Evolutionary conservation across 2,329 filamentous ascomycete genomes (phyloP), one percentile per base, ranked within the genome.

Genomic region (Aureobasidium leucospermi): DNA sequence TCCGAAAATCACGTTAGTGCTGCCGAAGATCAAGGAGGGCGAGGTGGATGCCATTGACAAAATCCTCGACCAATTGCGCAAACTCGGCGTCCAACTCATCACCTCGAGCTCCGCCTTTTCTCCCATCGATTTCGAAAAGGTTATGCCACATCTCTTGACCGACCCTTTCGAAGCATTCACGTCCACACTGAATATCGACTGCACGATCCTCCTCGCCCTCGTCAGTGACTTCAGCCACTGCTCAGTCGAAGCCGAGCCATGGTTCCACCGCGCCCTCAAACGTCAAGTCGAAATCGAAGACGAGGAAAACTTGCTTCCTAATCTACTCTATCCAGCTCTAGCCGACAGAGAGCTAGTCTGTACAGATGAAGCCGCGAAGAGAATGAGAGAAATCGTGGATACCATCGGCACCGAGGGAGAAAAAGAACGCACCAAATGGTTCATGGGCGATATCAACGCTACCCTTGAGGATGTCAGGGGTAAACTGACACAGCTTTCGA

Each of bases 141-240:
- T 70, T 8, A 46, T 70, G 3, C 52, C 61, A 4, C 63, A 61
- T 42, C 69, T 79, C 65, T 69, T 70, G 15, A 66, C 71, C n/a
- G 70, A 77, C 58, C 72, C 73, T 1, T 71, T 73, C 47, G 61
- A 67, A 2, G 59, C 62, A 4, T 73, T 78, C 59, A 72, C 76
- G 2, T 62, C 70, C 6, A 75, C 71, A 0, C 66, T 86, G 31
- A 85, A 87, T 66, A 78, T 87, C 59, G 85, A 87, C 69, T 85
- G 83, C 58, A 90, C 87, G 1, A 82, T 90, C 48, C 78, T 92
- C 6, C 79, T 92, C 5, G 87, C 87, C 4, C 75, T 91, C 2
- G 81, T 87, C 1, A 90, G 87, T 0, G 88, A 92, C 66, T 83
- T 91, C 29, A 87, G 85, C 1, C 86, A 91, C 68, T 73, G 73